Evolutionary conservation across 73 alveolate genomes (phyloP), one percentile per base, ranked within the genome.

Genomic region (Tetrahymena elliotti): DNA sequence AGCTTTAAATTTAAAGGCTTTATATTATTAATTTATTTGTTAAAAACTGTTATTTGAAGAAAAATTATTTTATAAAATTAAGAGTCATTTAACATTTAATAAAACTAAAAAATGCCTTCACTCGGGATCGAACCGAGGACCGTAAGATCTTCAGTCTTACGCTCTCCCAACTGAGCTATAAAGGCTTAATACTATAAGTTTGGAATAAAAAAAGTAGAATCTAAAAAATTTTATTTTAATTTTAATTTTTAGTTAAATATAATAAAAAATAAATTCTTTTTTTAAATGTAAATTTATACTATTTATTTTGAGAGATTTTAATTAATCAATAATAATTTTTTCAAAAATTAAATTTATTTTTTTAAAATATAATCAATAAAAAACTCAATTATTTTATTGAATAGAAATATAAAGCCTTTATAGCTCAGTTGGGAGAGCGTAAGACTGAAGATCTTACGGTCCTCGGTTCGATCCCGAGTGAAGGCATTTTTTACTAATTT

Each of bases 61-160:
- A n/a, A n/a, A n/a, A n/a, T n/a, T n/a, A n/a, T n/a, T n/a, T n/a
- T n/a, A n/a, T n/a, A n/a, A n/a, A n/a, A n/a, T n/a, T n/a, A n/a
- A n/a, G n/a, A n/a, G n/a, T n/a, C n/a, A n/a, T n/a, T n/a, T n/a
- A n/a, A n/a, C n/a, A n/a, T n/a, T n/a, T n/a, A n/a, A n/a, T n/a
- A n/a, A n/a, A n/a, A n/a, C n/a, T n/a, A 31, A 68, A 68, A 68
- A 68, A 68, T 68, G 88, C 88, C 88, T 68, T 68, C 88, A 68
- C 88, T 68, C 88, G 88, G 88, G 88, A 68, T 68, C 88, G 88
- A 68, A 68, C 88, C 88, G 88, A 68, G 88, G 88, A 68, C 88
- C 88, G 88, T 68, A 68, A 68, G 88, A 68, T 27, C 88, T 68
- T 68, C 88, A 68, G 88, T 68, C 88, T 68, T 68, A 68, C 88